Base-by-base conservation (phyloP, 1,284 basidiomycete species). In the Ceratobasidium sp. region DNA sequence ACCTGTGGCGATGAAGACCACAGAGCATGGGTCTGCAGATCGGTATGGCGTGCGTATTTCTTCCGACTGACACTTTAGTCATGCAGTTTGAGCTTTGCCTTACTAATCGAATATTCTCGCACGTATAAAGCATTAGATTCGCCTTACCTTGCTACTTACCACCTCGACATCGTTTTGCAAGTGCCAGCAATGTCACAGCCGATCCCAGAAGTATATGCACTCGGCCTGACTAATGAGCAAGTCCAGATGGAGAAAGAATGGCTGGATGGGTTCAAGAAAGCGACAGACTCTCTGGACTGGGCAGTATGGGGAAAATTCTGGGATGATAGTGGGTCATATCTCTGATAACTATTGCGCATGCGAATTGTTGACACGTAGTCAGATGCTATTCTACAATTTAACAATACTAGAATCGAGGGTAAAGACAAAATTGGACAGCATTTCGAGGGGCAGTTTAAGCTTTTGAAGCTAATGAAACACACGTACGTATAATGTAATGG, bases 361-460 rank as follows among this genome's bases (percentile, higher is more conserved):
- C 15, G 15, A 39, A 20, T 53, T 58, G 39, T n/a, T 44, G 3
- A 20, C 42, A 33, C 12, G 5, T 28, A 33, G 9, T 26, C 55
- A 77, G 75, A 55, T 58, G 64, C 75, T 3, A 55, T 77, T 20
- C 13, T 77, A 3, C 75, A 77, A 49, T 77, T 77, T n/a, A 77
- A 77, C n/a, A 46, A 23, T 10, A 39, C n/a, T 20, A 68, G 23
- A 39, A 44, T 67, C 12, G 64, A 58, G 18, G 75, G 75, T 12
- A 77, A 68, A 40, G 20, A 20, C 26, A 40, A 26, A 15, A 77
- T 77, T 18, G 40, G 40, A 39, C 44, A 77, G 26, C 56, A 67
- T 56, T 33, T 77, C 10, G 53, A 39, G 23, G 49, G 20, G 12
- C 75, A 77, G 26, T 46, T 46, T 5, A 55, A 39, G 10, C 39